Evolutionary conservation across 495 filamentous ascomycete species (phyloP).

Genomic region (Aspergillus saccharolyticus): DNA sequence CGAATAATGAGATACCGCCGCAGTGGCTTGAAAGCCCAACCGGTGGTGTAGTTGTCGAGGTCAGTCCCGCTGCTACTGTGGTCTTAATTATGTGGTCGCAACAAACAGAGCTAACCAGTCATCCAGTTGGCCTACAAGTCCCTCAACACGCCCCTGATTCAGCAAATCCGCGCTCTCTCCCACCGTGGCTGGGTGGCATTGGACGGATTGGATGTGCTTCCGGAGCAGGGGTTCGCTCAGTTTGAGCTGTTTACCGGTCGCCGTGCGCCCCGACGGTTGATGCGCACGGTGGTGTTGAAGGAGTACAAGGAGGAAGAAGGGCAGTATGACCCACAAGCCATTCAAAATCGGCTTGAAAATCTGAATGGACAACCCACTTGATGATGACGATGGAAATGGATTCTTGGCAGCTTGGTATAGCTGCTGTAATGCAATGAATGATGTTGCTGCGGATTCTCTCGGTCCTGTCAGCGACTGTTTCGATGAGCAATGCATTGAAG

Average conservation of each 20-base stretch:
- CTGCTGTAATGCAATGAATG: too few species aligned
- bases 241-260: conserved; percentile 78
- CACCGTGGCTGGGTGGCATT: conserved; percentile 66
- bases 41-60: conserved; percentile 72
- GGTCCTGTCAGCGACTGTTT: too few species aligned
- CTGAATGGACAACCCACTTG: conserved; percentile 36
- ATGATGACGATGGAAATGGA: conserved; percentile 1
- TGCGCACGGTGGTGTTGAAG: conserved; percentile 47
- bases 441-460: too few species aligned
- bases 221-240: conserved; percentile 75
- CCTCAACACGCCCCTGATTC: conserved; percentile 63
- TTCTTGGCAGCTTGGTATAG: too few species aligned
- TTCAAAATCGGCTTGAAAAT: conserved; percentile 31
- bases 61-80: too few species aligned
- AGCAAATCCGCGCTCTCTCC: conserved; percentile 54
- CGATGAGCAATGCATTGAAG: too few species aligned
- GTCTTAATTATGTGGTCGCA: too few species aligned
- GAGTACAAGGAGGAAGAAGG: conserved; percentile 38
- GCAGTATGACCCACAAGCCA: conserved; percentile 29
- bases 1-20: conserved; percentile 64
- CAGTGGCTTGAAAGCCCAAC: conserved; percentile 73
- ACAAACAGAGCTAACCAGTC: too few species aligned
- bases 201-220: conserved; percentile 70
- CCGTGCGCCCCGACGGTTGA: conserved; percentile 63
- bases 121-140: conserved; percentile 66